A percentile compares a stretch with the other conserved stretches of the same genome.
Evolutionary conservation across 192 early-diverging fungal species (phyloP).

Genomic region (Lobosporangium transversale): DNA sequence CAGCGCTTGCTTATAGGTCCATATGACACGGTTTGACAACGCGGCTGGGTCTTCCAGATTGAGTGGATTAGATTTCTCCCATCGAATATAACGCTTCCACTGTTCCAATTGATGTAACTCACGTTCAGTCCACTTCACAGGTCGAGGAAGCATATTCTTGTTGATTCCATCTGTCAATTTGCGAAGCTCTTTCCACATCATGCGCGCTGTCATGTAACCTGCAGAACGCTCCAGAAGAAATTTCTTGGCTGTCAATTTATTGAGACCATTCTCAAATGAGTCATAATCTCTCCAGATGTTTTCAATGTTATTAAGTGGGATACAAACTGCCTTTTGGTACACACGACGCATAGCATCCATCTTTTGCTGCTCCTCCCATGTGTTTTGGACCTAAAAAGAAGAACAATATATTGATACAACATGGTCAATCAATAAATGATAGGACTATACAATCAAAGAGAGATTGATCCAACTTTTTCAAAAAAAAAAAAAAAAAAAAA

Average conservation of each 20-base stretch:
- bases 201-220: conserved; percentile 94
- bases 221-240: conserved; percentile 85
- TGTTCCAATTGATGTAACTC: conserved; percentile 68
- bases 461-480: too few relatives aligned
- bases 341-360: conserved; percentile 84
- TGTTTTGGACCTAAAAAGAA: conserved; percentile 69
- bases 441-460: too few relatives aligned
- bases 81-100: conserved; percentile 91
- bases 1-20: conserved; percentile 89
- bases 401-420: too few relatives aligned
- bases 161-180: conserved; percentile 82
- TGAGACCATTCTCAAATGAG: conserved; percentile 86
- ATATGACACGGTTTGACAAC: conserved; percentile 76
- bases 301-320: conserved; percentile 89
- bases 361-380: conserved; percentile 92
- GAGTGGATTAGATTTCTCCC: conserved; percentile 92
- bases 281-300: conserved; percentile 97
- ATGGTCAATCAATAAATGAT: background rate
- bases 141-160: conserved; percentile 72
- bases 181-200: conserved; percentile 82
- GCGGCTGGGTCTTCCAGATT: conserved; percentile 70
- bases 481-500: too few relatives aligned
- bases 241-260: conserved; percentile 91
- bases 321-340: conserved; percentile 87
- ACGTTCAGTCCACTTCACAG: conserved; percentile 81